Percentiles rank a stretch among this genome's conserved stretches.
Conservation (phyloP, 345 rosid genomes). For the Populus deltoides region DNA sequence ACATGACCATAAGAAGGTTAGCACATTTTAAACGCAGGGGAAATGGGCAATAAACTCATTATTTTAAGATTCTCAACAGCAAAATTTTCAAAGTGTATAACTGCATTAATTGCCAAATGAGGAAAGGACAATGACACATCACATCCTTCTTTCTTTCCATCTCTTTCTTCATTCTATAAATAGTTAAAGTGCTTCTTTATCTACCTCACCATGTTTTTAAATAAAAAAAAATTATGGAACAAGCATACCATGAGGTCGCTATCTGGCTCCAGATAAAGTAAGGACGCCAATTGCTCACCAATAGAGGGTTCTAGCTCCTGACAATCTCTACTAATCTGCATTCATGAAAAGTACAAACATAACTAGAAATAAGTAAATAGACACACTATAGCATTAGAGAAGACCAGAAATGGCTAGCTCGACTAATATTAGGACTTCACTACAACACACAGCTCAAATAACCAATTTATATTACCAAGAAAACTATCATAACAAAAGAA, state of each 20-base stretch:
- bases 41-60: background rate
- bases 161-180: background rate
- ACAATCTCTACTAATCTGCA: constrained; percentile 98
- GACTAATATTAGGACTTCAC: background rate
- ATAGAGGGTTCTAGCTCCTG: constrained; percentile 92
- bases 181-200: constrained; percentile 1
- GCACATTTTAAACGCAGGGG: background rate
- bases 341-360: constrained; percentile 19
- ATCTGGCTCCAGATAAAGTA: constrained; percentile 95
- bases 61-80: background rate
- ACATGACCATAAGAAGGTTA: too few relatives aligned
- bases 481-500: background rate
- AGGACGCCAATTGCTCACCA: constrained; percentile 91
- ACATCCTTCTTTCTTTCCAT: background rate
- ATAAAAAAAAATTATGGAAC: background rate
- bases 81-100: background rate
- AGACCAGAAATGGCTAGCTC: background rate
- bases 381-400: background rate
- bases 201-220: constrained; percentile 1
- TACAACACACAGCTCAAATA: background rate
- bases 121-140: background rate
- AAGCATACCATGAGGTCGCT: constrained; percentile 93
- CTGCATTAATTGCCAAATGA: background rate
- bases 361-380: background rate
- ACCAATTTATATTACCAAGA: background rate